These are phyloP conservation scores for Fraxinus dipetala DNA, from an alignment of 305 asterid genomes.

Conservation along the genomic window DNA sequence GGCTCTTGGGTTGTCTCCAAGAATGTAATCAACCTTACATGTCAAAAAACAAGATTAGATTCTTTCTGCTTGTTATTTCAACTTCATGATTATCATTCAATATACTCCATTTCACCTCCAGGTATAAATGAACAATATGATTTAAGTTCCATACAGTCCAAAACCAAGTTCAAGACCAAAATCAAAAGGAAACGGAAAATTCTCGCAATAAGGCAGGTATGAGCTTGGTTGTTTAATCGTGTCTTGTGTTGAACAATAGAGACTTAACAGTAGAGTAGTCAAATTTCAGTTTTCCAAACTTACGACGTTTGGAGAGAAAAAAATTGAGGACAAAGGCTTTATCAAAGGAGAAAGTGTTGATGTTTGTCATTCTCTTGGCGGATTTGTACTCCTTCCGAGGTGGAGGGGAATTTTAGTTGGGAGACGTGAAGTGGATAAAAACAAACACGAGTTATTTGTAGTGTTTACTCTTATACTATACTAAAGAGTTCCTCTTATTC, in stretches of 20 bases:
- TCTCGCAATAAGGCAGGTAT: neutral
- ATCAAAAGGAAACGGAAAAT: neutral
- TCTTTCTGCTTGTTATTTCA: neutral
- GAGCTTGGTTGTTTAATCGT: neutral
- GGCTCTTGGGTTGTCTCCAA: slow-evolving; percentile 96
- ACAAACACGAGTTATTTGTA: neutral
- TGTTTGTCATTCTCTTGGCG: neutral
- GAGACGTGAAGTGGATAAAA: neutral
- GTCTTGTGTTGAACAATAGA: neutral
- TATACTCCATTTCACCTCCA: neutral
- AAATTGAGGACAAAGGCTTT: neutral
- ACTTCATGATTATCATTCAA: neutral
- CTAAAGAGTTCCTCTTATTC: neutral
- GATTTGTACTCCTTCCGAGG: neutral
- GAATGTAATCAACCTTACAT: slow-evolving; percentile 82
- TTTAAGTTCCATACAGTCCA: neutral
- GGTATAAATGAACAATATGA: neutral
- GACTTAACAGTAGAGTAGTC: neutral
- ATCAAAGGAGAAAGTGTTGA: neutral
- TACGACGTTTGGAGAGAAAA: neutral
- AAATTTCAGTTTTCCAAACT: neutral
- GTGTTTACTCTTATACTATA: neutral
- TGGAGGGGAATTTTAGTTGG: neutral
- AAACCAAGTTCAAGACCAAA: neutral
- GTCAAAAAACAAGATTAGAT: neutral